Evolutionary conservation across 1,284 basidiomycete genomes (phyloP).

Genomic region (Sutorius eximius): DNA sequence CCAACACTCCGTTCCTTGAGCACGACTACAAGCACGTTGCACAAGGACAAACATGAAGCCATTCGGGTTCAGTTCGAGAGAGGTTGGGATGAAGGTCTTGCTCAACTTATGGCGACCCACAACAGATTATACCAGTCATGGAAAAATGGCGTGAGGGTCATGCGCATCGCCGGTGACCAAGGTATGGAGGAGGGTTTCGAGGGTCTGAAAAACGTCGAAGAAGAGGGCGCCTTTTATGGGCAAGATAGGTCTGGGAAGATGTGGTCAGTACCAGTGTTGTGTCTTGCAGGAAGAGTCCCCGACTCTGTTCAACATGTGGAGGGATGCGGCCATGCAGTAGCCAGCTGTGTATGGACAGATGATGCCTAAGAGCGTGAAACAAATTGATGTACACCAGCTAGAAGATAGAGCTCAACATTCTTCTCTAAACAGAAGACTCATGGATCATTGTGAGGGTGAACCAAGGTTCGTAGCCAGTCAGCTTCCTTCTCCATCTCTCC

Average conservation of each 20-base stretch:
- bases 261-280: conserved; percentile 26
- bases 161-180: conserved; percentile 38
- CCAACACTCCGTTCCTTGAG: conserved; percentile 43
- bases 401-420: background rate
- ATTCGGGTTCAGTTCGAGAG: conserved; percentile 52
- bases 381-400: conserved; percentile 10
- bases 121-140: conserved; percentile 46
- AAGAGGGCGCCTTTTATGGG: conserved; percentile 27
- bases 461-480: conserved; percentile 55
- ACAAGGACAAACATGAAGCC: conserved; percentile 35
- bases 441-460: conserved; percentile 3
- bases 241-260: conserved; percentile 3
- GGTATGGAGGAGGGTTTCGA: conserved; percentile 43
- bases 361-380: conserved; percentile 17
- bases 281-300: conserved; percentile 26
- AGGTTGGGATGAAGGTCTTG: conserved; percentile 61
- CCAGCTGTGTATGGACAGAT: conserved; percentile 24
- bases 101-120: conserved; percentile 44
- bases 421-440: conserved; percentile 1
- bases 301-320: conserved; percentile 18
- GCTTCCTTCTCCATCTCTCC: conserved; percentile 82
- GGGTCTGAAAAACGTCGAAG: conserved; percentile 46
- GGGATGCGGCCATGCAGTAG: conserved; percentile 30
- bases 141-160: conserved; percentile 44
- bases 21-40: conserved; percentile 37